Base-by-base conservation (phyloP, 1,139 yeast genomes). In the Hansenula sp. region DNA sequence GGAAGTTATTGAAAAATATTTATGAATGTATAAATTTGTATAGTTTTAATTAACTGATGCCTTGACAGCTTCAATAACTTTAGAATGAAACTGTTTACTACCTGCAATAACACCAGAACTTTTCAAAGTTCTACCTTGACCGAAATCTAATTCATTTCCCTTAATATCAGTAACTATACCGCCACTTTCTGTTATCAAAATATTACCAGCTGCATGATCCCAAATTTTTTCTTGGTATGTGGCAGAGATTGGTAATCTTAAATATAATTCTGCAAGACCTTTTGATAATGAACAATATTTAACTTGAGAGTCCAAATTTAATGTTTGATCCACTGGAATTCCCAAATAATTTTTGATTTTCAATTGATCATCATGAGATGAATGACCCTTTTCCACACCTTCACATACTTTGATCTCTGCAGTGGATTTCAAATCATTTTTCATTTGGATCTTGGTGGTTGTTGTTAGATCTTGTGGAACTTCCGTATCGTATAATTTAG, bases 181-280 rank as follows among this genome's bases (percentile, higher is more conserved):
- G 38, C 98, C 98, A 55, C 95, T 87, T 65, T 94, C 99, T 32
- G 78, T 74, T 36, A 94, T 81, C 52, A 93, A 76, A 12, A 91
- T 72, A 55, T 86, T 84, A 6, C 99, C 99, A 2, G 97, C 96
- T 21, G 98, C 98, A 63, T 93, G 99, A 65, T 93, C 99, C 99
- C 99, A 93, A 48, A 93, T 90, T 67, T 94, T 93, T 62, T 93
- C 99, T 58, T 88, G 78, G 63, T 91, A 93, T 3, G 76, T 67
- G 42, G 79, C 75, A 52, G 77, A 81, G 40, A 84, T 79, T 12
- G 99, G 99, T 47, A 94, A 70, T 54, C 99, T 81, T 51, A 93
- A 72, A 57, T 94, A 93, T 24, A 91, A 78, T 59, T 93, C 98
- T 4, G 97, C 98, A 49, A 86, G 84, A 36, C 99, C 99, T 53